Base-by-base conservation (phyloP, 495 filamentous ascomycete genomes). In the Penicillium diatomitis region DNA sequence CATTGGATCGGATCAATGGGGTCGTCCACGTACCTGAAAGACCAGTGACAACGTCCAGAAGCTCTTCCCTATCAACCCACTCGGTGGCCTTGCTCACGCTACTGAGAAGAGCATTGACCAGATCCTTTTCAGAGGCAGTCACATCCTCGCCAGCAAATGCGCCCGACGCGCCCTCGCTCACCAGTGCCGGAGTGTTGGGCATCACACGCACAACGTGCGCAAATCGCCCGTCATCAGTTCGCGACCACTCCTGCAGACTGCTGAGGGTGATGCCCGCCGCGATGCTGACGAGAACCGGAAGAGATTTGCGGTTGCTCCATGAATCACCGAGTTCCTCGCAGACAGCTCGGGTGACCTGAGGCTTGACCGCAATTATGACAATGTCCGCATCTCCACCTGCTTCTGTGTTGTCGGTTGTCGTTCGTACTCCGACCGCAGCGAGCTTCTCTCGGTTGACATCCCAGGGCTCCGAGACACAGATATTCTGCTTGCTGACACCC, bases 311-410 rank as follows among this genome's bases (percentile, higher is more conserved):
- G 42, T 85, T 60, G 60, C 89, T 82, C 54, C 90, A 75, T 3
- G 88, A 87, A 51, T 88, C 87, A 9, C 87, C 90, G 47, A 85
- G 86, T 76, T 95, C 87, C 76, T 96, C 89, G 48, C 95, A 88
- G 4, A 92, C 91, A 29, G 84, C 83, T 68, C 94, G 90, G 10
- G 87, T 82, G 20, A 95, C 78, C 47, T 88, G 67, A 39, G 77
- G 81, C 61, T 87, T 82, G n/a, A 77, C 80, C 49, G 86, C 84
- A 48, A 88, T 83, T 57, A 83, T 84, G 51, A 82, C 84, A 61
- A 96, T 86, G 61, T 96, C 84, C 81, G 90, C 95, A 30, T 92
- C 86, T 73, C 88, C 89, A n/a, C 87, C 89, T 0, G 89, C 82
- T 60, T 90, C 86, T 54, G 94, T 84, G 52, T 82, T 96, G 54